These are phyloP conservation scores for Colletotrichum magnum DNA, from an alignment of 2,329 filamentous ascomycete genomes.

Conservation along the genomic window DNA sequence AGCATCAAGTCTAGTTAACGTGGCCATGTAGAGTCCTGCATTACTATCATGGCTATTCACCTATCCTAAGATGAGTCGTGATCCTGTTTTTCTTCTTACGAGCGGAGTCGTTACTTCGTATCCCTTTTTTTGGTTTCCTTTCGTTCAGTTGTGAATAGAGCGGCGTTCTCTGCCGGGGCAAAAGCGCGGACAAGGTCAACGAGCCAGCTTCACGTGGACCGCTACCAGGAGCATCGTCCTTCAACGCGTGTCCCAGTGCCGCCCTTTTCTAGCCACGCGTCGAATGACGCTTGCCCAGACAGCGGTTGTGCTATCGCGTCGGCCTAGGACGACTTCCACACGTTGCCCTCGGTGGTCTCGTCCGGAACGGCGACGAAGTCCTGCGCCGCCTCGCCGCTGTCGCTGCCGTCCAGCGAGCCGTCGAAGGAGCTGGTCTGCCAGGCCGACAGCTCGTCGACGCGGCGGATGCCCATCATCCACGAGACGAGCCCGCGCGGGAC, in stretches of 20 bases:
- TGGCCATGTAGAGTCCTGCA: slow-evolving; percentile 8
- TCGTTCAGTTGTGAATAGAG: slow-evolving; percentile 8
- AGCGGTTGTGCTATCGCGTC: background rate
- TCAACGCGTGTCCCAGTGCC: no score
- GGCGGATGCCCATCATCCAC: slow-evolving; percentile 90
- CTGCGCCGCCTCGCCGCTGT: slow-evolving; percentile 52
- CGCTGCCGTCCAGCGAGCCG: slow-evolving; percentile 52
- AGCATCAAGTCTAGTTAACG: background rate
- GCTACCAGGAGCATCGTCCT: no score
- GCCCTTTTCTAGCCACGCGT: no score
- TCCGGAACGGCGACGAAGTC: slow-evolving; percentile 68
- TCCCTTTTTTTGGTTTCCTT: background rate
- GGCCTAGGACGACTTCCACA: slow-evolving; percentile 57
- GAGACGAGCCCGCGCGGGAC: slow-evolving; percentile 83
- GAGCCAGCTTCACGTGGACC: background rate
- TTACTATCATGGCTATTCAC: slow-evolving; percentile 31
- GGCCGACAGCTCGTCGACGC: slow-evolving; percentile 69
- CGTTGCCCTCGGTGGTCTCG: slow-evolving; percentile 56
- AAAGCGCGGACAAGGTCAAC: background rate
- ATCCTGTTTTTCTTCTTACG: slow-evolving; percentile 13
- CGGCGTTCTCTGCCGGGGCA: slow-evolving; percentile 13
- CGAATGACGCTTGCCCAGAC: background rate
- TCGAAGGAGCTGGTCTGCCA: slow-evolving; percentile 64
- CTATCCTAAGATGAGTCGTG: slow-evolving; percentile 21
- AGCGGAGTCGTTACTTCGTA: slow-evolving; percentile 36